Evolutionary conservation across 768 basidiomycete genomes (phyloP).

Genomic region (Boletus rubescentipes): DNA sequence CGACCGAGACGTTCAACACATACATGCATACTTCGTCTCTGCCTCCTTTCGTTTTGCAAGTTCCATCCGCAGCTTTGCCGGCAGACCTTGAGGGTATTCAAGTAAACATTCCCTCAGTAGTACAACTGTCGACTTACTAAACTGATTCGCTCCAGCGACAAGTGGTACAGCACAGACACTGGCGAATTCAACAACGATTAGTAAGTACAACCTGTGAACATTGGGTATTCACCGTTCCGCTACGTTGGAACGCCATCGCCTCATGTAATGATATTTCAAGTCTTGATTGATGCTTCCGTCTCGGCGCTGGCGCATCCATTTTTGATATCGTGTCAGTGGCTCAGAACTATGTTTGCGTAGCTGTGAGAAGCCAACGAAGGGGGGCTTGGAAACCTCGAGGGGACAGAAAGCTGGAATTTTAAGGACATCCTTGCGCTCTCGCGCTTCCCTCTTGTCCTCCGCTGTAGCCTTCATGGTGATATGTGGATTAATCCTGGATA

Average conservation of each 20-base stretch:
- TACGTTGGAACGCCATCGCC: constrained; percentile 35
- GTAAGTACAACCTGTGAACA: not conserved
- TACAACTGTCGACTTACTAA: constrained; percentile 35
- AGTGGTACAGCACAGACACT: constrained; percentile 60
- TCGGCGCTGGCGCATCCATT: constrained; percentile 33
- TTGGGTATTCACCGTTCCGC: constrained; percentile 50
- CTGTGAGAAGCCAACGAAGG: constrained; percentile 46
- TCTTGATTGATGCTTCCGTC: constrained; percentile 22
- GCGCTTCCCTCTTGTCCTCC: constrained; percentile 34
- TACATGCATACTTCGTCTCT: constrained; percentile 30
- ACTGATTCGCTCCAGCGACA: constrained; percentile 47
- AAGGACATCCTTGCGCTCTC: constrained; percentile 33
- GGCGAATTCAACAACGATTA: not conserved
- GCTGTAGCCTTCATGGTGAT: constrained; percentile 33
- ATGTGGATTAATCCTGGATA: constrained; percentile 59
- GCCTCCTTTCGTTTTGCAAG: constrained; percentile 29
- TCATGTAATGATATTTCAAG: constrained; percentile 60
- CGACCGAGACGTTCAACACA: constrained; percentile 4
- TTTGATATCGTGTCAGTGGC: constrained; percentile 47
- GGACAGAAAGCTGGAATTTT: constrained; percentile 51
- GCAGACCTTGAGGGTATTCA: constrained; percentile 39
- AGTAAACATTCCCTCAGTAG: not conserved
- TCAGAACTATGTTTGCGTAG: constrained; percentile 41
- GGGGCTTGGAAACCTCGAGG: constrained; percentile 13
- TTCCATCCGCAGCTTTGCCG: constrained; percentile 38